A percentile compares a stretch with the other conserved stretches of the same genome.
phyloP scores from a whole-genome alignment of 2,329 filamentous ascomycete species.

The Zalaria obscura region DNA sequence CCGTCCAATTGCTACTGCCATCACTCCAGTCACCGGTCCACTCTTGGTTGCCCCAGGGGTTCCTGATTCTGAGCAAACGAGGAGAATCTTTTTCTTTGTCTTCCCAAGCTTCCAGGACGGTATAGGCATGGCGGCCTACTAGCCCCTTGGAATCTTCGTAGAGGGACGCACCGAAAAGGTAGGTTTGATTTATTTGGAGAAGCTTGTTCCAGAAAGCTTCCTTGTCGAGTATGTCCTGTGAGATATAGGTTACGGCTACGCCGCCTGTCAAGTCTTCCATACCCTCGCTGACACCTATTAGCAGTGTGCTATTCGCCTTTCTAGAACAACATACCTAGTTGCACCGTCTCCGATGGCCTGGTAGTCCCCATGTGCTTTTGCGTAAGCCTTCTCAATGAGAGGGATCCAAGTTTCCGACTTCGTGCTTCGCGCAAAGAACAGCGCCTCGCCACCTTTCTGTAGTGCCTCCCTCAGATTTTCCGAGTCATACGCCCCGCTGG shows the following conservation, averaged over 20 bases:
- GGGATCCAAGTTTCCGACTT: constrained; percentile 75
- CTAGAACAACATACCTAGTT: constrained; percentile 36
- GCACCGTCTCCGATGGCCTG: constrained; percentile 63
- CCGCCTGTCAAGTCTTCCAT: constrained; percentile 43
- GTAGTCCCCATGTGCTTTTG: constrained; percentile 73
- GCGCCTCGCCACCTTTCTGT: constrained; percentile 60
- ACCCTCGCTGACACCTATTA: constrained; percentile 28
- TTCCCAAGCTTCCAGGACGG: no score
- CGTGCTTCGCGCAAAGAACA: constrained; percentile 60
- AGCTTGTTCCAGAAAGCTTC: constrained; percentile 76
- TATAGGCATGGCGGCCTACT: no score
- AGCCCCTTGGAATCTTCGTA: no score
- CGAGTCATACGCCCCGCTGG: no score
- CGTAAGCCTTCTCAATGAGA: constrained; percentile 68
- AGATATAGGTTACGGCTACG: constrained; percentile 31
- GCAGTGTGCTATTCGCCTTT: no score
- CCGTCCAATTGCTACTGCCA: no score
- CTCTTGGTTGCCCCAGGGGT: no score
- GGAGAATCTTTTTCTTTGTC: no score
- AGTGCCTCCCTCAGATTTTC: constrained; percentile 16
- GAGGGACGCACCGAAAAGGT: no score
- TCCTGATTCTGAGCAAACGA: no score
- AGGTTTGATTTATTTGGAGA: no score
- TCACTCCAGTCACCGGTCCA: no score
- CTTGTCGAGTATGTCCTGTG: constrained; percentile 64